Base-by-base conservation (phyloP, 495 filamentous ascomycete species). In the Amorphotheca resinae region DNA sequence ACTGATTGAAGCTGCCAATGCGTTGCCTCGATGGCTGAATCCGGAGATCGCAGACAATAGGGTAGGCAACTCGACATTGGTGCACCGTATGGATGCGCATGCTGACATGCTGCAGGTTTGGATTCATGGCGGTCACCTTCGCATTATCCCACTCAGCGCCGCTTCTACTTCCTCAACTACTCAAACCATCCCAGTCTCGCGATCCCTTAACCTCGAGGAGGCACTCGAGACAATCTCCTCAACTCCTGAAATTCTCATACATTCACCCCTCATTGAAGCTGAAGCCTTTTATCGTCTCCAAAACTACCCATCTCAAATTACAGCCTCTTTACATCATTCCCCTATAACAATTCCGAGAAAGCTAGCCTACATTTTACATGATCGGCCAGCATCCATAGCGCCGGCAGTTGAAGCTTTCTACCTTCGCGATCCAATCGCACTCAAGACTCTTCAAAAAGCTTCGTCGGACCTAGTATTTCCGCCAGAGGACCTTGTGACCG, bases 321-420 rank as follows among this genome's bases (percentile, higher is more conserved):
- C 58, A 22, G 65, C 73, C 18, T 83, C 79, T 12, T 64, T 84
- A 16, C 91, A 98, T 61, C 73, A 79, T 44, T 67, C 82, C 1
- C 57, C 74, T 5, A 62, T 82, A 12, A 79, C 71, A 0, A 73
- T 96, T 45, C 91, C 91, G 0, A 76, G 91, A 44, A 84, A 78
- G 41, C 61, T 93, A 11, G 88, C 86, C n/a, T 79, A 77, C 49
- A 70, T 96, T 30, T 64, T 96, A 1, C 82, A 87, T 48, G 63
- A 70, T 20, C 72, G 75, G 23, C 81, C 87, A 4, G 66, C 75
- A 4, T 75, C 79, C 42, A 79, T 95, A 38, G 82, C 85, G 1
- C 75, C 87, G 1, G 87, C 87, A 3, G 73, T 84, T 2, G 91
- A 98, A 59, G 79, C 85, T 1, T 96, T 96, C 59, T 96, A 96